Evolutionary conservation across 768 basidiomycete species (phyloP), one percentile per base, ranked within the genome.

Genomic region (Polyporus arcularius): DNA sequence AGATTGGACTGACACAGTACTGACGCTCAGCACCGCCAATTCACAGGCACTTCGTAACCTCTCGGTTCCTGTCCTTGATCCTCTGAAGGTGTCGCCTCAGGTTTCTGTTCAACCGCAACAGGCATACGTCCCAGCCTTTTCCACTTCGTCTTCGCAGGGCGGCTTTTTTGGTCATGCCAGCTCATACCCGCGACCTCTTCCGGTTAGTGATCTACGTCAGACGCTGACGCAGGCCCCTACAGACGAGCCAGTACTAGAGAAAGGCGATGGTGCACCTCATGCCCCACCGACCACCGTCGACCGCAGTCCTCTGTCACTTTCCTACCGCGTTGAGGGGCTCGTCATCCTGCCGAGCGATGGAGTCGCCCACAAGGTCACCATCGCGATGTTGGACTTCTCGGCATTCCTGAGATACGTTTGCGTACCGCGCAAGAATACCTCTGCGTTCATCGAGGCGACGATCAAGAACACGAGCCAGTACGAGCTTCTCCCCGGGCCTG

Each of bases 381-480:
- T 87, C 42, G 81, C 83, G 0, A 68, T 78, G 4, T 72, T 85
- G 21, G 73, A 77, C 4, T 81, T 86, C 64, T 75, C 81, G 21
- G 74, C 79, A 0, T 72, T 73, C 47, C 72, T 81, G 40, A 78
- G 75, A 21, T 80, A 82, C 67, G 76, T 85, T 10, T 73, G 78
- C 3, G 78, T 83, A 26, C 86, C 86, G 2, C 75, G 81, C 38
- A 70, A 79, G 35, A 79, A 79, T 40, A 75, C 81, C 1, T 72
- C 76, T n/a, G 83, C 81, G 8, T 86, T 49, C 60, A 55, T 66
- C 12, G 53, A 82, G 79, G 82, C 78, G 58, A 70, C 75, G 60
- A 79, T 87, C 53, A 80, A 81, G 70, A 87, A 87, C 64, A 81
- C 77, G 46, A 85, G 82, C 67, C 81, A 83, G 53, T 84, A 84